Evolutionary conservation across 257 asterid genomes (phyloP), one percentile per base, ranked within the genome.

Genomic region (Solanum okadae): DNA sequence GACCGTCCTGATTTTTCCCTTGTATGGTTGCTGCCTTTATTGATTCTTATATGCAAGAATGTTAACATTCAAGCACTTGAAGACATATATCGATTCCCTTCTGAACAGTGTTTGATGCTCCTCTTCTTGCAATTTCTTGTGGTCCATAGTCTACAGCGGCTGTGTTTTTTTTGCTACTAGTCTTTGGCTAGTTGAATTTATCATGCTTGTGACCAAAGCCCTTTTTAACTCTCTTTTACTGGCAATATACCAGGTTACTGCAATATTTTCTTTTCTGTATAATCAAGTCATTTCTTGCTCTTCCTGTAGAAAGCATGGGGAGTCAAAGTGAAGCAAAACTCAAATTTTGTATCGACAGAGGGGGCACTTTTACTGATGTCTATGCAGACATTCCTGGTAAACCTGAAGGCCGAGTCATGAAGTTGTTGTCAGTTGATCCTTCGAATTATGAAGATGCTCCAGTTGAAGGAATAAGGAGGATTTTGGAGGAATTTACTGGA

Each of bases 391-490:
- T 97, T 91, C 98, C 99, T 8, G 98, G 98, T 56, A 90, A 88
- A 63, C 86, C 99, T 33, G 98, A 95, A 88, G 98, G 98, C 29
- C 95, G 94, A 46, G 98, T 96, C 40, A 93, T 96, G 99, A 97
- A 97, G 90, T 91, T 97, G 90, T 90, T 97, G 85, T 97, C 99
- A 56, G 99, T 97, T 73, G 99, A 97, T 88, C 99, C 99, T 25
- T 88, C 96, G n/a, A 97, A 97, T 71, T 96, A 97, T 31, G 98
- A 95, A 29, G 99, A 97, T 92, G 99, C 99, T 79, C 99, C 99
- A 73, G 98, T 97, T 13, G 99, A 97, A 92, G 99, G 99, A 44
- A 95, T 97, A 42, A 89, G 99, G 92, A 92, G 99, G 93, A 93
- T 97, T 90, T 89, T 97, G 83, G 99, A 97, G 91, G 98, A 97